Conservation (phyloP, 2,329 filamentous ascomycete genomes). For the Microcyclosporella mali region DNA sequence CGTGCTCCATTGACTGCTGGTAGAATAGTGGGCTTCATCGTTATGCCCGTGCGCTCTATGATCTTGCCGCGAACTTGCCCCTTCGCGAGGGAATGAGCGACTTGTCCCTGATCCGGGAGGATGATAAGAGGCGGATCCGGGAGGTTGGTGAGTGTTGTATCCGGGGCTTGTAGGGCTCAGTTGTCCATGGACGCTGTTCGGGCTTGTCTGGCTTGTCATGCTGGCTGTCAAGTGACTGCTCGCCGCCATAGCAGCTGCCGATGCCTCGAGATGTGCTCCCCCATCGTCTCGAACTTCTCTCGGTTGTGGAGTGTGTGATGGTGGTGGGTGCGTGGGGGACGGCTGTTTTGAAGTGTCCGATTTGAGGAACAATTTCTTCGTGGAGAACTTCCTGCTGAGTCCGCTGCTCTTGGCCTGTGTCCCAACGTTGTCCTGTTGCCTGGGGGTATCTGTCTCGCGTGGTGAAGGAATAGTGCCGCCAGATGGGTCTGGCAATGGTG, state of each 20-base stretch:
- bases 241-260: constrained; percentile 46
- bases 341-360: constrained; percentile 42
- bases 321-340: constrained; percentile 43
- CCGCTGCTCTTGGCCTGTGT: constrained; percentile 37
- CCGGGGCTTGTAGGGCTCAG: constrained; percentile 47
- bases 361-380: constrained; percentile 46
- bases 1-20: constrained; percentile 22
- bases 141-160: constrained; percentile 34
- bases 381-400: constrained; percentile 48
- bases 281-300: constrained; percentile 30
- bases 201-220: constrained; percentile 40
- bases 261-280: constrained; percentile 40
- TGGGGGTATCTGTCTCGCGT: constrained; percentile 22
- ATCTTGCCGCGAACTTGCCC: constrained; percentile 15
- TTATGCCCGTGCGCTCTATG: constrained; percentile 13
- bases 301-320: constrained; percentile 23
- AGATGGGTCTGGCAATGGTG: constrained; percentile 63
- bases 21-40: constrained; percentile 19
- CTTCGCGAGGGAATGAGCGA: constrained; percentile 29
- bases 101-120: constrained; percentile 21
- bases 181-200: constrained; percentile 34
- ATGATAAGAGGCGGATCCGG: constrained; percentile 23
- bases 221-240: constrained; percentile 47
- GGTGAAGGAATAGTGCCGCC: constrained; percentile 30
- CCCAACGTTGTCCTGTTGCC: constrained; percentile 20